Percentiles rank a stretch among this genome's conserved stretches.
These are phyloP conservation scores for Trichoderma polysporum DNA, from an alignment of 2,329 filamentous ascomycete species.

Conservation along the genomic window DNA sequence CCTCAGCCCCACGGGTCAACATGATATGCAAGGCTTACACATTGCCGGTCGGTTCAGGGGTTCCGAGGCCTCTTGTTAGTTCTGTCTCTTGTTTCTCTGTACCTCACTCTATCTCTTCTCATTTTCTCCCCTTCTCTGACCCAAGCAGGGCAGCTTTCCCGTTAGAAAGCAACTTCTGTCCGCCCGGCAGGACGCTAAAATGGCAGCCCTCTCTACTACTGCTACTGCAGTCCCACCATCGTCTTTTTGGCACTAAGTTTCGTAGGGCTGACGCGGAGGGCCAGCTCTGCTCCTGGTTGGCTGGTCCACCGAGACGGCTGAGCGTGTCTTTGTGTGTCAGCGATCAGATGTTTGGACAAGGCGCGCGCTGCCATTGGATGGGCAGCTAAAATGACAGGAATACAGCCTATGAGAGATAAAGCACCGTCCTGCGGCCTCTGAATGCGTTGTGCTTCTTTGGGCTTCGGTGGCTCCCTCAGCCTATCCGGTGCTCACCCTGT, in stretches of 20 bases:
- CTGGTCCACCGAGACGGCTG: constrained; percentile 21
- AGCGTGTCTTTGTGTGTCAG: constrained; percentile 18
- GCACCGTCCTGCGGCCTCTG: background rate
- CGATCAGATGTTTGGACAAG: constrained; percentile 13
- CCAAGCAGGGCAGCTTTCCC: background rate
- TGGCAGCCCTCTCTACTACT: constrained; percentile 12
- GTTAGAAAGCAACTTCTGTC: background rate
- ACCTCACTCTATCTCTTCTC: background rate
- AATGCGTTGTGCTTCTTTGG: background rate
- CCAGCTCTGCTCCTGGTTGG: constrained; percentile 24
- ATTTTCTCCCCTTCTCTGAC: background rate
- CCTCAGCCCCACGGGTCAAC: constrained; percentile 18
- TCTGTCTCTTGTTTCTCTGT: background rate
- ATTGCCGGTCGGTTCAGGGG: constrained; percentile 20
- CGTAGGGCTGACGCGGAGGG: constrained; percentile 28
- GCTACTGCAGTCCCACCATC: constrained; percentile 16
- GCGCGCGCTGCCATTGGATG: constrained; percentile 17
- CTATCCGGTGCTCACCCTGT: background rate
- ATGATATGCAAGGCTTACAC: constrained; percentile 21
- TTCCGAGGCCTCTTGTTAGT: constrained; percentile 14
- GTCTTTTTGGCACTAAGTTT: constrained; percentile 25
- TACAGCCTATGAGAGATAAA: constrained; percentile 9
- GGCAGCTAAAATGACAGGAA: constrained; percentile 15
- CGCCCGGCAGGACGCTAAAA: constrained; percentile 14
- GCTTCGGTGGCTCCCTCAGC: constrained; percentile 10